Evolutionary conservation across 2,329 filamentous ascomycete species (phyloP), one percentile per base, ranked within the genome.

Genomic region (Pseudocercospora pini-densiflorae): DNA sequence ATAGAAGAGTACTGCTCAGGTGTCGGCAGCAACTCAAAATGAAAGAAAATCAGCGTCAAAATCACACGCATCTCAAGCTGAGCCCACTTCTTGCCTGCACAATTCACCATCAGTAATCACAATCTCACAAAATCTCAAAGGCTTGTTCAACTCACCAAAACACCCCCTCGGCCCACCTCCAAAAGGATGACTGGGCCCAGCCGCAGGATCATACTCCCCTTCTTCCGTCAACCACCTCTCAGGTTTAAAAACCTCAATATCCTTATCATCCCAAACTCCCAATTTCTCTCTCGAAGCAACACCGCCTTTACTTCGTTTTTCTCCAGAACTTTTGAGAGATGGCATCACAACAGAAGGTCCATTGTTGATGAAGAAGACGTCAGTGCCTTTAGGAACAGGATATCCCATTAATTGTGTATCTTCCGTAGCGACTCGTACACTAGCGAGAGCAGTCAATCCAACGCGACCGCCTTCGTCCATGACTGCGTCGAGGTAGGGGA

Each of bases 21-120:
- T 9, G 67, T 61, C 19, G 67, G 64, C 27, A 66, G 54, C 1
- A 78, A 49, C 57, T 77, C 71, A 51, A 77, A 77, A 19, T 72
- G 1, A 76, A 36, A 63, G 16, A 63, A 51, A 0, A 63, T 45
- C 14, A 63, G 61, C 3, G 61, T 63, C 2, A 63, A 36, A 29
- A 63, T 27, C 3, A 63, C 47, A n/a, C 53, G 23, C 61, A 63
- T 63, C 24, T 63, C 49, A 19, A 63, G 7, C n/a, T 45, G 36
- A 45, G 61, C 61, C 33, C 53, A 21, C 14, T 58, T 63, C 53
- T 58, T 63, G 1, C 61, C 61, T 47, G 10, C 24, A 33, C 4
- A 12, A 33, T 33, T 1, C 43, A 47, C 8, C 8, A n/a, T 47
- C n/a, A 47, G 43, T n/a, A n/a, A n/a, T n/a, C 43, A 47, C 2